Conservation (phyloP, 225 moss, liverwort and hornwort species). For the Antitrichia curtipendula region DNA sequence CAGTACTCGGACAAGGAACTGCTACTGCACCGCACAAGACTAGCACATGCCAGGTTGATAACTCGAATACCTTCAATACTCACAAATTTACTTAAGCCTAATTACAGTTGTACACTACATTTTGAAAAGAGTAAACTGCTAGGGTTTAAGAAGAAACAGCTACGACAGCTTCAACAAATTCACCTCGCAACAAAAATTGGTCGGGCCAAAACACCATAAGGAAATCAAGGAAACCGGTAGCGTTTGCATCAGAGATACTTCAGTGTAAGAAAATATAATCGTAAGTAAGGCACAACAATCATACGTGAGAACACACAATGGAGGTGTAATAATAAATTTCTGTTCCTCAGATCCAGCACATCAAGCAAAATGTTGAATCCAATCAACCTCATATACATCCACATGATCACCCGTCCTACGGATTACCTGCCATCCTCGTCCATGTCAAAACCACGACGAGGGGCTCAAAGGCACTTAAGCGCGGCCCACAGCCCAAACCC, state of each 20-base stretch:
- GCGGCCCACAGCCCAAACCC: slow-evolving; percentile 90
- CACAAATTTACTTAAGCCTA: too few species aligned
- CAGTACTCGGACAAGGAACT: background rate
- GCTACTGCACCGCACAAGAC: background rate
- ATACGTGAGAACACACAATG: background rate
- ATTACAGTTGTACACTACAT: too few species aligned
- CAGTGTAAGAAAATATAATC: background rate
- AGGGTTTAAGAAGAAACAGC: background rate
- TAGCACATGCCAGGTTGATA: background rate
- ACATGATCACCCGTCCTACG: background rate
- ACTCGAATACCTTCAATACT: background rate
- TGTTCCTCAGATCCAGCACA: background rate
- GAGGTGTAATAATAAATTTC: background rate
- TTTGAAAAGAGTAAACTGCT: background rate
- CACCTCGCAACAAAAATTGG: background rate
- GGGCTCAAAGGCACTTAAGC: background rate
- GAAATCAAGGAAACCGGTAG: background rate
- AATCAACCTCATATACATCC: background rate
- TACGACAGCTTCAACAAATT: background rate
- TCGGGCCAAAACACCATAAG: too few species aligned
- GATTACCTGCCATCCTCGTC: background rate
- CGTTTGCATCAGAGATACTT: background rate
- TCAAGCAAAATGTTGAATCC: background rate
- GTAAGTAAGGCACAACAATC: background rate
- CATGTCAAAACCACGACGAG: background rate